A percentile compares a stretch with the other conserved stretches of the same genome.
Conservation (phyloP, 345 rosid species). For the Melaleuca quinquenervia region DNA sequence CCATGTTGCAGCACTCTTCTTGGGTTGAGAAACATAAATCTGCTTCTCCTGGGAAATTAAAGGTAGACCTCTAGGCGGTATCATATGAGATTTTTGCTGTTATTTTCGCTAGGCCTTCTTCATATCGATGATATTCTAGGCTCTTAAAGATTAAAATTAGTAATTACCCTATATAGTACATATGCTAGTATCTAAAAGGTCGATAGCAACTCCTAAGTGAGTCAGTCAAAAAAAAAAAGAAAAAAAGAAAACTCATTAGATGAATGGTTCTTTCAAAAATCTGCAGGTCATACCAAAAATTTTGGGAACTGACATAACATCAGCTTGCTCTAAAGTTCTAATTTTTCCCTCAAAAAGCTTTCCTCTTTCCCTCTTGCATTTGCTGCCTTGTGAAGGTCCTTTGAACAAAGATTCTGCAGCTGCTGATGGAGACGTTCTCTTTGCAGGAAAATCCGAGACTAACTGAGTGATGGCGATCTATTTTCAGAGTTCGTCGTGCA, state of each 20-base stretch:
- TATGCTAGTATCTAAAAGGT: neutral
- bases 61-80: neutral
- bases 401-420: neutral
- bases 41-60: neutral
- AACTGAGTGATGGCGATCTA: neutral
- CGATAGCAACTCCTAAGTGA: neutral
- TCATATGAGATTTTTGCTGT: neutral
- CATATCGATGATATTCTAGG: neutral
- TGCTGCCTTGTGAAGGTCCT: neutral
- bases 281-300: neutral
- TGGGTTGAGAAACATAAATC: neutral
- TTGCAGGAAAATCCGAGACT: neutral
- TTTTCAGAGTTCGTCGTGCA: slow-evolving; percentile 42
- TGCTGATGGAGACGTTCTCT: neutral
- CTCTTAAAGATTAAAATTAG: neutral
- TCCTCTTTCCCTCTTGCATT: neutral
- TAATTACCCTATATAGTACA: neutral
- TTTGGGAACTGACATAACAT: neutral
- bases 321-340: neutral
- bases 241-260: neutral
- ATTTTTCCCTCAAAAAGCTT: neutral
- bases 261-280: neutral
- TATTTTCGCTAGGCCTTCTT: neutral
- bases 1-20: neutral
- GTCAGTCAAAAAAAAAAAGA: neutral